phyloP scores from a whole-genome alignment of 75 land plant genomes.

The Picea glauca region DNA sequence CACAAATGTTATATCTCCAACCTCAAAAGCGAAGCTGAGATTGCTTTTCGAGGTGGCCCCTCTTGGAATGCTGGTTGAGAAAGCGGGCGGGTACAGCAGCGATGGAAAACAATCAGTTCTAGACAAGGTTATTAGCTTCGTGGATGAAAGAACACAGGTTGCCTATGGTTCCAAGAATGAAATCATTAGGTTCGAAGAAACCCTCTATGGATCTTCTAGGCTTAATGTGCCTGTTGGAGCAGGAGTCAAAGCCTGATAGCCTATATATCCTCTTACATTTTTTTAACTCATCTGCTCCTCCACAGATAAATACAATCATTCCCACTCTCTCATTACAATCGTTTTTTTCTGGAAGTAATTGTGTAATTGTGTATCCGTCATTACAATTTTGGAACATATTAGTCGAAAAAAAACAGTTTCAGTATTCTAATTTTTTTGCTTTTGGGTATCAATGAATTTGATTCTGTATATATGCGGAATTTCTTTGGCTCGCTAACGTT shows the following conservation, averaged over 20 bases:
- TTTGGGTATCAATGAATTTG: no score
- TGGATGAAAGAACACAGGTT: slow-evolving; percentile 95
- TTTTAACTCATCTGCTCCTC: no score
- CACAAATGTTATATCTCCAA: slow-evolving; percentile 93
- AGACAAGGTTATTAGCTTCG: slow-evolving; percentile 60
- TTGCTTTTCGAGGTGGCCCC: slow-evolving; percentile 97
- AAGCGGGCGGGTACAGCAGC: slow-evolving; percentile 96
- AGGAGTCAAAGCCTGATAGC: slow-evolving; percentile 53
- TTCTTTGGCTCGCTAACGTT: no score
- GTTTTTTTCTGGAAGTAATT: no score
- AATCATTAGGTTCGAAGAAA: slow-evolving; percentile 94
- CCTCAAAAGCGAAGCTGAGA: slow-evolving; percentile 88
- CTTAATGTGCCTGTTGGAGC: slow-evolving; percentile 53
- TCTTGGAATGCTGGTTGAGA: slow-evolving; percentile 79
- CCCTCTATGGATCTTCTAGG: slow-evolving; percentile 85
- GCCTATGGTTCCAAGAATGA: slow-evolving; percentile 97
- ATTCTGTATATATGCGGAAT: no score
- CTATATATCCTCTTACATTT: neutral
- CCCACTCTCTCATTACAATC: no score
- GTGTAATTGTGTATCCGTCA: no score
- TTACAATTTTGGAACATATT: no score
- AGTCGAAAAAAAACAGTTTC: no score
- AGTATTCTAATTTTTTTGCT: no score
- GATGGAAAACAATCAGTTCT: slow-evolving; percentile 87
- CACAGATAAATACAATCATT: no score